Base-by-base conservation (phyloP, 768 basidiomycete species). In the Amanita thiersii region DNA sequence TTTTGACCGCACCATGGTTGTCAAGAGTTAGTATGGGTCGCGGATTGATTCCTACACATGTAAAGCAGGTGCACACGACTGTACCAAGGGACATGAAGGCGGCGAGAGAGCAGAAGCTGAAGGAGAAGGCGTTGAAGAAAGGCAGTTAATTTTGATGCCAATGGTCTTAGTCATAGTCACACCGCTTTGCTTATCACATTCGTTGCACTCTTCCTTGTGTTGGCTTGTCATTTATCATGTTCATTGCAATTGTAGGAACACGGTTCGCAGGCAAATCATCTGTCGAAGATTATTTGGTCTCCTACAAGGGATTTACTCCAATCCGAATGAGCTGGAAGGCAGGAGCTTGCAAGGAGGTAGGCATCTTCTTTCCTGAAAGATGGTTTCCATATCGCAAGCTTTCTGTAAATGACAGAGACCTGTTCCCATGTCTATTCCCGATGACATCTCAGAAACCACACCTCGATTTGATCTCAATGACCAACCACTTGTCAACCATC, bases 1-100 rank as follows among this genome's bases (percentile, higher is more conserved):
- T 68, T 14, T 54, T 84, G 10, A 61, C 68, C 11, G 86, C 86
- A 0, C 64, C 79, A 4, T 93, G 89, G 89, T 56, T 74, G 31
- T 58, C 67, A 3, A 51, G 60, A 23, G 33, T 57, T n/a, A 40
- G 52, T 14, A 32, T 54, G 10, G 44, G 42, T 28, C 52, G 46
- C 11, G 43, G 58, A 12, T 63, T 81, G 18, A 60, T 84, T 30
- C 78, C 82, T 2, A 88, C 87, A 0, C 82, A 88, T 53, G 69
- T 90, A 49, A 93, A 91, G 53, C 86, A 89, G 49, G 56, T 90
- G 15, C 71, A 72, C 12, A 92, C 90, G 2, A 77, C 79, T 20
- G 76, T 79, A 3, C 89, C 89, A 1, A 79, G 75, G 51, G 84
- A 91, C 52, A 84, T 88, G 73, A 84, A 73, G 53, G 69, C 62